Evolutionary conservation across 2,329 filamentous ascomycete genomes (phyloP).

Genomic region (Cytospora leucostoma): DNA sequence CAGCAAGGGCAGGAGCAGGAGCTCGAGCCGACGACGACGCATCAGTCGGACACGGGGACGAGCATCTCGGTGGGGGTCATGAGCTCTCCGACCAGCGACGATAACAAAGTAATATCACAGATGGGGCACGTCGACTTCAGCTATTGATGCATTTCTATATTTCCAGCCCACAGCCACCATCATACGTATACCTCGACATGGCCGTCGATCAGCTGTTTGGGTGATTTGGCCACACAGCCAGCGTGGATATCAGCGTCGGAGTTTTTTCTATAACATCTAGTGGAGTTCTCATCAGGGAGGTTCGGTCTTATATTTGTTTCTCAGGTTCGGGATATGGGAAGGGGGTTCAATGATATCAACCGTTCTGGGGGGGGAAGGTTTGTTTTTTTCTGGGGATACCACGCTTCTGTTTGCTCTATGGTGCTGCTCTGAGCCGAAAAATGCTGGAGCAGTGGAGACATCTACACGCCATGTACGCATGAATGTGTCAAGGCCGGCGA

Average conservation of each 20-base stretch:
- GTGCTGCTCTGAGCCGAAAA: background rate
- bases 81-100: constrained; percentile 46
- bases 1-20: constrained; percentile 55
- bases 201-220: constrained; percentile 1
- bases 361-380: constrained; percentile 4
- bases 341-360: constrained; percentile 26
- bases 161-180: constrained; percentile 1
- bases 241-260: constrained; percentile 32
- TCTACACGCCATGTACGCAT: background rate
- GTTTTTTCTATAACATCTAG: constrained; percentile 27
- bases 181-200: constrained; percentile 5
- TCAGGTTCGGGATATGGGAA: constrained; percentile 16
- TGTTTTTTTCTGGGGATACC: constrained; percentile 13
- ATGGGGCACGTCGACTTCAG: constrained; percentile 64
- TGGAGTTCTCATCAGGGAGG: constrained; percentile 17
- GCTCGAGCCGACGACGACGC: constrained; percentile 50
- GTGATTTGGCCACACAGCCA: constrained; percentile 8
- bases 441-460: background rate
- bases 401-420: constrained; percentile 3
- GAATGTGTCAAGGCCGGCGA: background rate
- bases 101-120: constrained; percentile 53
- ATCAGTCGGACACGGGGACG: constrained; percentile 44
- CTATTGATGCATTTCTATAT: constrained; percentile 47
- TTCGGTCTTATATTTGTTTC: background rate
- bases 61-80: constrained; percentile 35